These are phyloP conservation scores for Achaetomiella virescens DNA, from an alignment of 495 filamentous ascomycete species.

Conservation along the genomic window DNA sequence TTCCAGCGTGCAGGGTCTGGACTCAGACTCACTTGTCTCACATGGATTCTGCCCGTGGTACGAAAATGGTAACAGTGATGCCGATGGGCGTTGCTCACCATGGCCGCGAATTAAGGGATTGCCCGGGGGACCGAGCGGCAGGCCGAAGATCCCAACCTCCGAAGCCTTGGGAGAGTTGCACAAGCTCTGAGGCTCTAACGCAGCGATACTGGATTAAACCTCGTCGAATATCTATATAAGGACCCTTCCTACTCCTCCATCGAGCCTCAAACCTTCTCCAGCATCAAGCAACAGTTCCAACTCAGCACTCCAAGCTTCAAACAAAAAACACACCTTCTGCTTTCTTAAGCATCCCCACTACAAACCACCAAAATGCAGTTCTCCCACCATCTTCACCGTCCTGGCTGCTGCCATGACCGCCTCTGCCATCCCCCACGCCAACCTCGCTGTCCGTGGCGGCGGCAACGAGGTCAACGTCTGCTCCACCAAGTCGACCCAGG, in stretches of 20 bases:
- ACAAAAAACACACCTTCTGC: not conserved
- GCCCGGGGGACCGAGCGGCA: not conserved
- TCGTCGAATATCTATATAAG: constrained; percentile 13
- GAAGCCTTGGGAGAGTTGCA: too few species aligned
- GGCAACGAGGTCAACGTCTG: not conserved
- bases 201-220: too few species aligned
- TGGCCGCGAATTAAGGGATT: not conserved
- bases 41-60: not conserved
- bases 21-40: not conserved
- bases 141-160: too few species aligned
- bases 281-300: constrained; percentile 15
- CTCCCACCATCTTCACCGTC: constrained; percentile 20
- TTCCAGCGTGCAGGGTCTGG: not conserved
- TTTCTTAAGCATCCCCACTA: not conserved
- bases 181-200: too few species aligned
- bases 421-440: constrained; percentile 6
- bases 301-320: constrained; percentile 2
- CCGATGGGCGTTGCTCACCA: not conserved
- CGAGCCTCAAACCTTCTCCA: not conserved
- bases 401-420: constrained; percentile 21
- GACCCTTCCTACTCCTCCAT: constrained; percentile 1
- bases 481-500: not conserved
- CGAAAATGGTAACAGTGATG: constrained; percentile 4
- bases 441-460: not conserved
- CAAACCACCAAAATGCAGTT: constrained; percentile 20